Conservation (phyloP, 169 alveolate species). For the Toxoplasma gondii region DNA sequence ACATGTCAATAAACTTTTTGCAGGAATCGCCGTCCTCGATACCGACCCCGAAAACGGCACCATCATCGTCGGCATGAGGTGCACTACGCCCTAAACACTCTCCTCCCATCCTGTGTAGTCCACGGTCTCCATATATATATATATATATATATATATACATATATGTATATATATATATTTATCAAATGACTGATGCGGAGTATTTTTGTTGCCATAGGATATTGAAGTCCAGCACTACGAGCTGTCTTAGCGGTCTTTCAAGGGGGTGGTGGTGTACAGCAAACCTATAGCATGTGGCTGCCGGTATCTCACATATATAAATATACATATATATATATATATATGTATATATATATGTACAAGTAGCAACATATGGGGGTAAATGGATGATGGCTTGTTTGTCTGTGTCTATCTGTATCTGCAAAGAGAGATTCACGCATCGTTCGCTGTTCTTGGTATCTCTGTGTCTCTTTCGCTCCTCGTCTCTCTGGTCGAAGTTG, state of each 20-base stretch:
- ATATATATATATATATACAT: neutral
- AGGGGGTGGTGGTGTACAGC: neutral
- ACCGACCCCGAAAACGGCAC: conserved; percentile 64
- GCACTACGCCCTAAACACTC: neutral
- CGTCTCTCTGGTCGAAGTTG: too few species aligned
- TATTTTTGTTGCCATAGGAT: too few species aligned
- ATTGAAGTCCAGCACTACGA: too few species aligned
- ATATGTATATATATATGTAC: neutral
- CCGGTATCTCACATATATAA: too few species aligned
- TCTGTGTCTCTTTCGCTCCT: too few species aligned
- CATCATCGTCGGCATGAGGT: conserved; percentile 64
- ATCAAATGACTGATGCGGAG: too few species aligned
- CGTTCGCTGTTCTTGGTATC: too few species aligned
- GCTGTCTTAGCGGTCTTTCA: too few species aligned
- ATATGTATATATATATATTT: neutral
- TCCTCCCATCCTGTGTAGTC: neutral
- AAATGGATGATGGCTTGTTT: neutral
- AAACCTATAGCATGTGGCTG: too few species aligned
- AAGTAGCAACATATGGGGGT: neutral
- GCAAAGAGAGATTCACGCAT: too few species aligned
- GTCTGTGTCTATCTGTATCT: neutral
- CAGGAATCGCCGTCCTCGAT: conserved; percentile 91
- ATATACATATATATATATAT: too few species aligned
- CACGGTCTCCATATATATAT: neutral
- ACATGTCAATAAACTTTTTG: conserved; percentile 97